phyloP scores from a whole-genome alignment of 1,139 yeast genomes.

The Hansenula lynferdii region DNA sequence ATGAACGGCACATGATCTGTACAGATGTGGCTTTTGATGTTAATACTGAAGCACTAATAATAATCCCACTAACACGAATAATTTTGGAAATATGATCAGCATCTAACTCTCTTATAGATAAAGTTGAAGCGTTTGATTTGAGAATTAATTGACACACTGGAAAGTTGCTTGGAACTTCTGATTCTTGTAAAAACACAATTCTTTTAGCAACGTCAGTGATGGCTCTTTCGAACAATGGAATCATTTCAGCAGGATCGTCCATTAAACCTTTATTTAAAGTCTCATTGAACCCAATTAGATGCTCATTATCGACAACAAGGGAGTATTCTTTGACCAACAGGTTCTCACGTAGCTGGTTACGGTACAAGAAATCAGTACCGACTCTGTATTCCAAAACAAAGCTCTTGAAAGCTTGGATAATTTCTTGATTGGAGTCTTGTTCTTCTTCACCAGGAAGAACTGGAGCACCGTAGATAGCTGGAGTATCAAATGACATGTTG shows the following conservation, averaged over 20 bases:
- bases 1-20: constrained; percentile 81
- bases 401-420: constrained; percentile 72
- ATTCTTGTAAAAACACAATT: constrained; percentile 19
- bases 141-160: constrained; percentile 84
- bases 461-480: constrained; percentile 76
- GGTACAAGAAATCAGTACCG: constrained; percentile 76
- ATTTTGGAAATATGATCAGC: constrained; percentile 87
- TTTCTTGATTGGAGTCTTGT: constrained; percentile 68
- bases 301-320: constrained; percentile 76
- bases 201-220: constrained; percentile 85
- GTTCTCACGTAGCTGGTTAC: constrained; percentile 91
- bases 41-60: constrained; percentile 87
- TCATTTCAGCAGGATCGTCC: constrained; percentile 86
- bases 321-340: constrained; percentile 71
- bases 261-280: constrained; percentile 78
- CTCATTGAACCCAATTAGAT: constrained; percentile 82
- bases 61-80: constrained; percentile 88
- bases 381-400: constrained; percentile 85
- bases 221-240: constrained; percentile 86
- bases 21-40: constrained; percentile 84
- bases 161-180: constrained; percentile 45
- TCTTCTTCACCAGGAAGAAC: constrained; percentile 81
- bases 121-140: constrained; percentile 65
- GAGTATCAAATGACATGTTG: constrained; percentile 28
- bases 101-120: constrained; percentile 76